Conservation (phyloP, 192 early-diverging fungal genomes). For the Coemansia sp. region DNA sequence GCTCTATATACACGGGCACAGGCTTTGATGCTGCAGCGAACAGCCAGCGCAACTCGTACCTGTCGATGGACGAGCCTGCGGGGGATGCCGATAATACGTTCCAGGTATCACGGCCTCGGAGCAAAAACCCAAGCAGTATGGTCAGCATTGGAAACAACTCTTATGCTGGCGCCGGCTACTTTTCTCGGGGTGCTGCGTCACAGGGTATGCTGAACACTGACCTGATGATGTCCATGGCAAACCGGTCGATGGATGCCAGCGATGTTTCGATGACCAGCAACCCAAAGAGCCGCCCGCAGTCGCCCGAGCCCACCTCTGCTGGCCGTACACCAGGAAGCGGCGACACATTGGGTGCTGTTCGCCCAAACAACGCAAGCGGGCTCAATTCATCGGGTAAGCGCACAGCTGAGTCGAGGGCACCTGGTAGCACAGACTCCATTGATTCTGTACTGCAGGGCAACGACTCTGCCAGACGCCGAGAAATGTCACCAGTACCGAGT, state of each 20-base stretch:
- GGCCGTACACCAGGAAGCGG: too few species aligned
- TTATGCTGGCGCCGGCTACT: not conserved
- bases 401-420: not conserved
- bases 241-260: conserved; percentile 32
- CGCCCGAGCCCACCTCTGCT: conserved; percentile 22
- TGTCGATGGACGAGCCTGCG: conserved; percentile 18
- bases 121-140: conserved; percentile 2
- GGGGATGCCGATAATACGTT: conserved; percentile 36
- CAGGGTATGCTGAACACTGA: not conserved
- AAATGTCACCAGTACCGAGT: not conserved
- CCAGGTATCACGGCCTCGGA: conserved; percentile 9
- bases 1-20: conserved; percentile 9
- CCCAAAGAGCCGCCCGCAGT: conserved; percentile 27
- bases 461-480: conserved; percentile 2
- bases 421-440: not conserved
- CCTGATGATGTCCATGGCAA: conserved; percentile 1
- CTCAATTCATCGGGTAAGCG: conserved; percentile 3
- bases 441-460: not conserved
- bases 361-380: too few species aligned
- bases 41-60: conserved; percentile 11
- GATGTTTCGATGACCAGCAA: conserved; percentile 47
- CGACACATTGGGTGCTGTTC: too few species aligned
- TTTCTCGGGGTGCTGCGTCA: too few species aligned
- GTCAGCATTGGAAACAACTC: not conserved
- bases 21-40: conserved; percentile 16